Evolutionary conservation across 139 green algal species (phyloP).

Genomic region (Raphidocelis subcapitata): DNA sequence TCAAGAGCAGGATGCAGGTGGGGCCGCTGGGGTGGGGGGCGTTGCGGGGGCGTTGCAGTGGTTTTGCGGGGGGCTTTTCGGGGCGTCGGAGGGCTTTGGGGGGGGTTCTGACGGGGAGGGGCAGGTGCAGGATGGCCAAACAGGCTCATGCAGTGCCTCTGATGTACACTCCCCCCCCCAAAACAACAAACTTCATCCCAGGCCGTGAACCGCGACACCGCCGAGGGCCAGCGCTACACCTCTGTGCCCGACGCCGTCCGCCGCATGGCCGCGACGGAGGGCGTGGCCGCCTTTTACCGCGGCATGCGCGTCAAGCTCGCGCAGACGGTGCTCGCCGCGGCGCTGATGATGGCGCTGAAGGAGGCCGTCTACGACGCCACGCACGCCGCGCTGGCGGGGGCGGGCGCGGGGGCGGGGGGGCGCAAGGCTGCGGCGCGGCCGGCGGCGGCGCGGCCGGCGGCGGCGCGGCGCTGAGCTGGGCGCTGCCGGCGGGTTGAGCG

Average conservation of each 20-base stretch:
- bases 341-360: constrained; percentile 84
- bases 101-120: background rate
- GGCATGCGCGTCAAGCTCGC: constrained; percentile 79
- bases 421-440: too few relatives aligned
- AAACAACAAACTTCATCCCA: background rate
- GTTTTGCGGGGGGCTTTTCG: background rate
- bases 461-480: too few relatives aligned
- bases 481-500: too few relatives aligned
- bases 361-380: constrained; percentile 60
- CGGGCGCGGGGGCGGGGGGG: too few relatives aligned
- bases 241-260: constrained; percentile 57
- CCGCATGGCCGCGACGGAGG: constrained; percentile 65
- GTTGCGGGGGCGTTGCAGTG: background rate
- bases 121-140: background rate
- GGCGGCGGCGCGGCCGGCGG: too few relatives aligned
- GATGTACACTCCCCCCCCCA: background rate
- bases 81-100: background rate
- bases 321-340: constrained; percentile 83
- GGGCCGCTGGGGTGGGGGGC: background rate
- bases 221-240: constrained; percentile 56
- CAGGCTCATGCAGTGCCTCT: background rate
- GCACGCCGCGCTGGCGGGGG: constrained; percentile 1
- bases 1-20: constrained; percentile 84
- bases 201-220: constrained; percentile 48
- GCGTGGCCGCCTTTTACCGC: constrained; percentile 70